Base-by-base conservation (phyloP, 1,284 basidiomycete genomes). In the Cryptococcus jaspeensis region DNA sequence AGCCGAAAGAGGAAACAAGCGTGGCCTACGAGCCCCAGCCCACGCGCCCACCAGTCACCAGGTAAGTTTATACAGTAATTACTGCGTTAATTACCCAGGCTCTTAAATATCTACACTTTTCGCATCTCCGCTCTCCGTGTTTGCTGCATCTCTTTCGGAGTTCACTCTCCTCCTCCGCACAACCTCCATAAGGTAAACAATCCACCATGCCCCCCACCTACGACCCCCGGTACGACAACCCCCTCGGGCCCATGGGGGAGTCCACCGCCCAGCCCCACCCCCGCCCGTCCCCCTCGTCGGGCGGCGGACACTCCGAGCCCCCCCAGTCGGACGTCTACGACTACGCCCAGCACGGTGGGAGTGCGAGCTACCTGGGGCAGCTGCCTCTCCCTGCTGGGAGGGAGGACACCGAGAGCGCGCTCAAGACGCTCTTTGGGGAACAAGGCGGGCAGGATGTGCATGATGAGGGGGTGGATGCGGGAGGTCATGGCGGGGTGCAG, bases 351-450 rank as follows among this genome's bases (percentile, higher is more conserved):
- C 16, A 51, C n/a, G 8, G 16, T 9, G 20, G 36, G 15, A 36
- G 39, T 18, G 32, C 52, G 16, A 28, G 42, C n/a, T 47, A 48
- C n/a, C 37, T 52, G 23, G 51, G 51, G 28, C 51, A 22, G 28
- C 32, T 52, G 15, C 39, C 39, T 7, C 39, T 37, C 25, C 41
- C 25, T 25, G 20, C 36, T 16, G 22, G 23, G 9, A 4, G 28
- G 5, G 28, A 32, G 28, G 28, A 32, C 6, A 35, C 40, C 1
- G 56, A 57, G 15, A 58, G 56, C n/a, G 59, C 59, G 11, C 42
- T 61, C 7, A 44, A 44, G 18, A 56, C 56, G 13, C 41, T 61
- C 5, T 61, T 61, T 32, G 59, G 56, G 5, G 59, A 61, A n/a
- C 9, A n/a, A 20, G 50, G 20, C 9, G 5, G 5, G 28, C 28